These are phyloP conservation scores for Debaryomyces castellii DNA, from an alignment of 805 yeast species.

Conservation along the genomic window DNA sequence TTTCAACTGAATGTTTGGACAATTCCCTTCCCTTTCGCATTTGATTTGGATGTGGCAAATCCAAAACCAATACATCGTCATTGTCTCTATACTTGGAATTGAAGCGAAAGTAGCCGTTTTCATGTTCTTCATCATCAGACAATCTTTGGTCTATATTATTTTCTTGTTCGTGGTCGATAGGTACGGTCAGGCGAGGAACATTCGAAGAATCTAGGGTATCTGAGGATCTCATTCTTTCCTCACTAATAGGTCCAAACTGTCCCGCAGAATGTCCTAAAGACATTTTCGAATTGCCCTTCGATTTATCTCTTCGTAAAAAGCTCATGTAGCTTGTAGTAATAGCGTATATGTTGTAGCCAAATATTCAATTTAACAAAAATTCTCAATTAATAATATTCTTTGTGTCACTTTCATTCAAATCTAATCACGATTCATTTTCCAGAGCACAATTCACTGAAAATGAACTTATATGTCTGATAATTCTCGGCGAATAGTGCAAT, in stretches of 20 bases:
- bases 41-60: not conserved
- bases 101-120: constrained; percentile 1
- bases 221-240: not conserved
- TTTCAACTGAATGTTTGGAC: constrained; percentile 2
- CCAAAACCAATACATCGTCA: not conserved
- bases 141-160: not conserved
- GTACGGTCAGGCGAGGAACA: not conserved
- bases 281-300: constrained; percentile 4
- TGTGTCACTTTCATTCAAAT: not conserved
- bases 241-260: not conserved
- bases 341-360: not conserved
- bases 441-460: too few species aligned
- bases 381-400: not conserved
- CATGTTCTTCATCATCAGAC: constrained; percentile 1
- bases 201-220: not conserved
- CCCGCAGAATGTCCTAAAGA: constrained; percentile 4
- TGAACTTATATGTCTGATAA: too few species aligned
- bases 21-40: not conserved
- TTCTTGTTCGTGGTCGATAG: not conserved
- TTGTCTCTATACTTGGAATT: constrained; percentile 2
- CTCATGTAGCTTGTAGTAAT: constrained; percentile 9
- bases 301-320: constrained; percentile 16
- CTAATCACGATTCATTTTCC: not conserved
- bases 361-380: not conserved
- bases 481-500: too few species aligned